Evolutionary conservation across 257 asterid species (phyloP), one percentile per base, ranked within the genome.

Genomic region (Thymus quinquecostatus): DNA sequence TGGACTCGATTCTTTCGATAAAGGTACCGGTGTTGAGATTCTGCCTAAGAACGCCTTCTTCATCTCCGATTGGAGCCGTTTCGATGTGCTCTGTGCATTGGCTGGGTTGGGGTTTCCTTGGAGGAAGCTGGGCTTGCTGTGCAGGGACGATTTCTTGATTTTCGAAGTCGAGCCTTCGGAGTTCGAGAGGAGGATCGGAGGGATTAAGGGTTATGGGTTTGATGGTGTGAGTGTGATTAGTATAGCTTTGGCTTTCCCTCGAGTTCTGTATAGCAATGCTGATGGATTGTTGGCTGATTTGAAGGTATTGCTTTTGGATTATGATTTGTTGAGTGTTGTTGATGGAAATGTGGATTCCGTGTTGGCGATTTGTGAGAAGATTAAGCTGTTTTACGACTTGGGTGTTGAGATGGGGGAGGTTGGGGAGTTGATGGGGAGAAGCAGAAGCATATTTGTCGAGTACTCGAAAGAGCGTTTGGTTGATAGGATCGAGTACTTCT

Each of bases 91-190:
- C 55, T 76, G 88, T 83, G 82, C 83, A 53, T 72, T 86, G 74
- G 86, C 78, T 38, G 84, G 76, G 69, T 53, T 74, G 80, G 92
- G 92, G 2, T 88, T 88, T 49, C 96, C 96, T 3, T 86, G 92
- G 92, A 66, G 74, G 48, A 88, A 81, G 62, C 33, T 88, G 68
- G 85, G 89, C 0, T 71, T 83, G 62, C 44, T 88, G 74, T 85
- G 77, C 76, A 73, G 50, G 55, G 87, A 80, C 11, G 78, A 71
- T 4, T 14, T 7, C 21, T 78, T 47, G 49, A 50, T 83, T 7
- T 79, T 81, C 51, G 77, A 72, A 8, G 57, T 41, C 2, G 80
- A 81, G 40, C 68, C 81, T 0, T 29, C 14, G 32, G 69, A 47
- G 59, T 71, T 89, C 78, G 14, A 58, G 62, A n/a, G 57, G 27